These are phyloP conservation scores for Debaryomyces prosopidis DNA, from an alignment of 805 yeast species.

Conservation along the genomic window DNA sequence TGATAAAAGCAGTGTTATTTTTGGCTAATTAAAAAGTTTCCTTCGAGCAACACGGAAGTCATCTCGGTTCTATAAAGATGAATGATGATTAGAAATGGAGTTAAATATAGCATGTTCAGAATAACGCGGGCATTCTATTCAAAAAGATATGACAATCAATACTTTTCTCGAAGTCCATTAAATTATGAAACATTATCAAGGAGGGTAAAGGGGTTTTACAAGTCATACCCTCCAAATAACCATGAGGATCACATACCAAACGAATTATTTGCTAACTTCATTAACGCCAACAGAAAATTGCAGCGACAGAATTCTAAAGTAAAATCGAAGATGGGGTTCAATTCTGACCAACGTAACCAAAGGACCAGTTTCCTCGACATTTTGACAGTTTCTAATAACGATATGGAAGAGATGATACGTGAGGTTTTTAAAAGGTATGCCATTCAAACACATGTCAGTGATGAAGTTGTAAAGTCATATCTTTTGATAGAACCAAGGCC, in stretches of 20 bases:
- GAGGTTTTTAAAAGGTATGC: conserved; percentile 5
- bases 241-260: not conserved
- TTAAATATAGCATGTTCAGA: not conserved
- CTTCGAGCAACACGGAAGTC: not conserved
- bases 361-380: conserved; percentile 12
- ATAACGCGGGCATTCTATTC: not conserved
- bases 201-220: conserved; percentile 12
- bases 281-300: conserved; percentile 22
- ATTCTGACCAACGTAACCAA: not conserved
- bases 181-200: conserved; percentile 25
- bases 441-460: not conserved
- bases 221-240: conserved; percentile 1
- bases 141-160: not conserved
- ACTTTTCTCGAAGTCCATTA: conserved; percentile 21
- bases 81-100: not conserved
- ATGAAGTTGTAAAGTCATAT: conserved; percentile 13
- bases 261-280: conserved; percentile 18
- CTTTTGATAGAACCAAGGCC: conserved; percentile 20
- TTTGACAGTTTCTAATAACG: conserved; percentile 11
- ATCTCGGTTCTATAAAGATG: not conserved
- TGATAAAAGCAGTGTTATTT: too few species aligned
- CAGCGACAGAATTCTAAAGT: conserved; percentile 11
- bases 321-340: not conserved
- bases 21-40: not conserved
- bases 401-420: conserved; percentile 16